Base-by-base conservation (phyloP, 2,329 filamentous ascomycete species). In the Aspergillus brunneoviolaceus region DNA sequence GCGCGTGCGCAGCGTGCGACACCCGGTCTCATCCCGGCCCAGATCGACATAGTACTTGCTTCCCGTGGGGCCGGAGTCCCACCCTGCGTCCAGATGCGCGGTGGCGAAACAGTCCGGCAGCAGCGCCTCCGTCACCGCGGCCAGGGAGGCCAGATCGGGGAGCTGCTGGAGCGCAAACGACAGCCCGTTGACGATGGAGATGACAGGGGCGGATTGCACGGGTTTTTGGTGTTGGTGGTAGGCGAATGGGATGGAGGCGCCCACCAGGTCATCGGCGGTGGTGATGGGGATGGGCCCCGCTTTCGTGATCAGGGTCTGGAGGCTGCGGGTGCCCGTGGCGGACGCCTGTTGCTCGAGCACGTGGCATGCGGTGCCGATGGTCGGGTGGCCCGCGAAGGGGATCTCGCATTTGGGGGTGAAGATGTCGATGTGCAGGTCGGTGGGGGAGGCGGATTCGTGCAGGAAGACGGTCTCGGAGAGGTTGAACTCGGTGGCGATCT, bases 91-190 rank as follows among this genome's bases (percentile, higher is more conserved):
- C 10, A 57, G 11, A 5, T 39, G 12, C 14, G 16, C 27, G 1
- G 23, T 3, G 21, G 35, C 39, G n/a, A 57, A 16, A 19, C 31
- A 33, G 19, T 16, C 54, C 21, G 42, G n/a, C 45, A 39, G 21
- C 35, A 57, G 6, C 3, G n/a, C 29, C 2, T 3, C 19, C 0
- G n/a, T 9, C 14, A 61, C 42, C 1, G 9, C 7, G 7, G 9
- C 49, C 16, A 59, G 35, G 39, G 25, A 11, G 12, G 84, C 83
- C 10, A 89, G 70, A 55, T 79, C 79, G 0, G 82, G 76, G 19
- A 92, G 79, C 63, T 82, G 75, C 11, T 88, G 78, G n/a, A 90
- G 81, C n/a, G 85, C 74, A 71, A 91, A 91, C 1, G 66, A 67
- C 60, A 71, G 64, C 16, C 69, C 69, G 52, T 65, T 64, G 23